Evolutionary conservation across 345 rosid species (phyloP), one percentile per base, ranked within the genome.

Genomic region (rapeseed (Brassica napus)): DNA sequence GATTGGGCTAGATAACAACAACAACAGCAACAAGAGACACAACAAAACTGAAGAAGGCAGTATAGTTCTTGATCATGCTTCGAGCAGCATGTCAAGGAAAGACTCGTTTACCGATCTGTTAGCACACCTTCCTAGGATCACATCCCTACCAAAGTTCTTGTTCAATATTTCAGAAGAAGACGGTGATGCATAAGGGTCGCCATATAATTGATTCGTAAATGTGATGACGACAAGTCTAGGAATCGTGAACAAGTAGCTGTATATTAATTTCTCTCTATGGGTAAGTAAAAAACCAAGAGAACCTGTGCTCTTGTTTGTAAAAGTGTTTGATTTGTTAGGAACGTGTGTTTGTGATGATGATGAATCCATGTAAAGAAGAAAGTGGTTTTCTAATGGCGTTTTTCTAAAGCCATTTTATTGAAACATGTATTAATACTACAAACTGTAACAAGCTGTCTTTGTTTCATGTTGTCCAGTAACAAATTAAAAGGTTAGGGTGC

Each of bases 141-240:
- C 97, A 11, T 94, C 98, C 26, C 89, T 92, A 5, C 97, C 98
- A 1, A 91, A 94, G 81, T 88, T 94, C 87, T 79, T 95, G 85
- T 93, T 88, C 52, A 83, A 93, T 84, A 95, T 95, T 49, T 88
- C 97, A 1, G 97, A 89, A 82, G 93, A 94, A n/a, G 93, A 87
- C 49, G 83, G 85, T 10, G 89, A 86, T 18, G 73, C 86, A 79
- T 93, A 75, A 42, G 47, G 18, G 16, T 54, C 23, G 18, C 15
- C 24, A 7, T 54, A 47, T 14, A 47, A 11, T 47, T 47, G n/a
- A 11, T 11, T 47, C 15, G 1, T 47, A 28, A 1, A 47, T 11
- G 59, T 15, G 59, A 54, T 15, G 59, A 54, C 23, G 6, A 54
- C 59, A 54, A 54, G 59, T 54, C 32, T 30, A 31, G 77, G 55